Percentiles rank a stretch among this genome's conserved stretches.
Conservation (phyloP, 768 basidiomycete species). For the Tylopilus felleus region DNA sequence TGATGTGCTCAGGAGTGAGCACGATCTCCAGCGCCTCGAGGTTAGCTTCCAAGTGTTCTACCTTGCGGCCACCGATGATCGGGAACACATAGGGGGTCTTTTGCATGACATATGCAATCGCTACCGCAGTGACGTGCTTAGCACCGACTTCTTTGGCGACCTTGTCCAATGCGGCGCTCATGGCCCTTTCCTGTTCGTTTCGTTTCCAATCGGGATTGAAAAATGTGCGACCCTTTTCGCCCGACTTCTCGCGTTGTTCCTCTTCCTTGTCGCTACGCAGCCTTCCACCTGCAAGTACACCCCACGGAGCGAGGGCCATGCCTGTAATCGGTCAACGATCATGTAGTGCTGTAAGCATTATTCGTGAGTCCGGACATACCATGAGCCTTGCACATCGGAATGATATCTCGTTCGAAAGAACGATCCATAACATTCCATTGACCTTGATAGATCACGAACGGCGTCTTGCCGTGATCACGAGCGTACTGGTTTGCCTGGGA, state of each 20-base stretch:
- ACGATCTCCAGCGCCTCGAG: constrained; percentile 41
- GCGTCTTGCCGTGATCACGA: constrained; percentile 38
- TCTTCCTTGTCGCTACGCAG: constrained; percentile 34
- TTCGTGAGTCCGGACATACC: constrained; percentile 3
- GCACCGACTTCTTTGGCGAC: constrained; percentile 39
- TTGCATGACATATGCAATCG: constrained; percentile 44
- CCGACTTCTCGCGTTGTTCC: constrained; percentile 21
- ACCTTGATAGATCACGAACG: constrained; percentile 46
- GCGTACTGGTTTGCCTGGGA: constrained; percentile 42
- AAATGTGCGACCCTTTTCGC: constrained; percentile 4
- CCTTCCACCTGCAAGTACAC: constrained; percentile 34
- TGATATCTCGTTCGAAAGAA: constrained; percentile 44
- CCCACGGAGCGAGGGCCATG: constrained; percentile 38
- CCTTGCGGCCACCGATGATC: constrained; percentile 41
- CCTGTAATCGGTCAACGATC: constrained; percentile 2
- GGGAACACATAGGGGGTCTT: constrained; percentile 46
- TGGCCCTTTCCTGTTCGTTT: constrained; percentile 31
- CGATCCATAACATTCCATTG: constrained; percentile 32
- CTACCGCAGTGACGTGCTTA: constrained; percentile 35
- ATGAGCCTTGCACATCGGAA: constrained; percentile 32
- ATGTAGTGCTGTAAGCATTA: neutral
- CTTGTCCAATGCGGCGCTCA: constrained; percentile 37
- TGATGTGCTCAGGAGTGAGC: constrained; percentile 38
- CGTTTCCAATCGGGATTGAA: constrained; percentile 32
- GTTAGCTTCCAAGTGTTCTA: constrained; percentile 41